These are phyloP conservation scores for Podospora sp. DNA, from an alignment of 495 filamentous ascomycete species.

Conservation along the genomic window DNA sequence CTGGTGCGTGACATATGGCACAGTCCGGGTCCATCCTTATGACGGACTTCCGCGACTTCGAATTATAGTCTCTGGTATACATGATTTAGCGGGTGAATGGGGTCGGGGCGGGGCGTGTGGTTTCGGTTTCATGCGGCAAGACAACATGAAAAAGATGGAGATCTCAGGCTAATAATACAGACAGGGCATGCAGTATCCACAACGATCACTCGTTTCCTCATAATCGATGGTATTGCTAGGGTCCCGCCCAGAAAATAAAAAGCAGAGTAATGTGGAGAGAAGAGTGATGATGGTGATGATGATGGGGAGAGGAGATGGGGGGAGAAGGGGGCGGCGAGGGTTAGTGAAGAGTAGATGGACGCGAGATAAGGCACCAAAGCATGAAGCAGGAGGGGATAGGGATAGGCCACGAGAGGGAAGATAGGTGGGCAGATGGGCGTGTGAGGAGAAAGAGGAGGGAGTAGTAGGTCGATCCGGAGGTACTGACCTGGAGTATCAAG, in stretches of 20 bases:
- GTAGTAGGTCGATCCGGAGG: constrained; percentile 15
- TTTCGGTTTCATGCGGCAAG: constrained; percentile 29
- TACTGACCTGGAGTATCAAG: constrained; percentile 23
- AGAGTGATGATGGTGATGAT: constrained; percentile 1
- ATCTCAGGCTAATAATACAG: constrained; percentile 34
- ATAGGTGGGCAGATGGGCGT: background rate
- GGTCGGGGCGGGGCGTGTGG: constrained; percentile 31
- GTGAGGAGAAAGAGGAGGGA: constrained; percentile 18
- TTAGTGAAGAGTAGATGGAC: constrained; percentile 19
- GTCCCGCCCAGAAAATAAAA: constrained; percentile 36
- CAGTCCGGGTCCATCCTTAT: constrained; percentile 70
- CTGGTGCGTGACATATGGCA: constrained; percentile 68
- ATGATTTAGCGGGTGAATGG: constrained; percentile 51
- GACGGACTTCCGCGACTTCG: constrained; percentile 49
- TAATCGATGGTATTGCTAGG: constrained; percentile 31
- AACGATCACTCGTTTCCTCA: constrained; percentile 36
- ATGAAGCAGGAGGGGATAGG: background rate
- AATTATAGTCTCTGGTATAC: constrained; percentile 50
- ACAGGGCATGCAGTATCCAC: constrained; percentile 34
- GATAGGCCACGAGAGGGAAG: background rate
- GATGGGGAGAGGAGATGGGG: constrained; percentile 10
- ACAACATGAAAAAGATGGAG: constrained; percentile 13
- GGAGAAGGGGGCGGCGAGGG: constrained; percentile 13
- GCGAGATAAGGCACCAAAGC: constrained; percentile 19
- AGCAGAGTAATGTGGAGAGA: constrained; percentile 10